Evolutionary conservation across 192 early-diverging fungal species (phyloP).

Genomic region (Phycomyces nitens): DNA sequence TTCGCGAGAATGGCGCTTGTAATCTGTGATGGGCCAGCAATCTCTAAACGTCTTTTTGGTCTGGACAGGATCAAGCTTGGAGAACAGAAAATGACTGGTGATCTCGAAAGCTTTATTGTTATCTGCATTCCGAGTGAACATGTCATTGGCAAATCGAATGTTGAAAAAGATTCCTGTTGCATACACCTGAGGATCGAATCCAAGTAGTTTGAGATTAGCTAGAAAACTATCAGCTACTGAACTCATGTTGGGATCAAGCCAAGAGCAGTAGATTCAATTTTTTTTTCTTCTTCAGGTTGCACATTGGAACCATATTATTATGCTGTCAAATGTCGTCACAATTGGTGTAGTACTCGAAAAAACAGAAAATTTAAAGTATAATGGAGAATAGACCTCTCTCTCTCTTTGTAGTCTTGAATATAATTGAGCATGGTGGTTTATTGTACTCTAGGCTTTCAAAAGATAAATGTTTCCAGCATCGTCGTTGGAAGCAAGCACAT

Average conservation of each 20-base stretch:
- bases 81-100: conserved; percentile 29
- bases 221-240: conserved; percentile 4
- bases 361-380: neutral
- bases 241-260: neutral
- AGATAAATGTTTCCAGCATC: conserved; percentile 66
- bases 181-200: conserved; percentile 13
- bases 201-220: conserved; percentile 20
- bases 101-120: conserved; percentile 29
- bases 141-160: neutral
- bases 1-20: conserved; percentile 8
- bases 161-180: neutral
- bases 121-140: conserved; percentile 14
- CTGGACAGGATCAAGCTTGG: conserved; percentile 16
- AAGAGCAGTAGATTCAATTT: neutral
- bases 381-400: no score
- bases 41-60: conserved; percentile 1
- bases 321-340: neutral
- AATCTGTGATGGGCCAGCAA: conserved; percentile 27
- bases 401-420: no score
- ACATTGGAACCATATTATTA: no score
- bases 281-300: no score
- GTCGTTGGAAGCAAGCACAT: conserved; percentile 65
- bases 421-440: no score
- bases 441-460: conserved; percentile 65
- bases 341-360: neutral